Percentiles rank a stretch among this genome's conserved stretches.
Conservation (phyloP, 768 basidiomycete species). For the Termitomyces sp. region DNA sequence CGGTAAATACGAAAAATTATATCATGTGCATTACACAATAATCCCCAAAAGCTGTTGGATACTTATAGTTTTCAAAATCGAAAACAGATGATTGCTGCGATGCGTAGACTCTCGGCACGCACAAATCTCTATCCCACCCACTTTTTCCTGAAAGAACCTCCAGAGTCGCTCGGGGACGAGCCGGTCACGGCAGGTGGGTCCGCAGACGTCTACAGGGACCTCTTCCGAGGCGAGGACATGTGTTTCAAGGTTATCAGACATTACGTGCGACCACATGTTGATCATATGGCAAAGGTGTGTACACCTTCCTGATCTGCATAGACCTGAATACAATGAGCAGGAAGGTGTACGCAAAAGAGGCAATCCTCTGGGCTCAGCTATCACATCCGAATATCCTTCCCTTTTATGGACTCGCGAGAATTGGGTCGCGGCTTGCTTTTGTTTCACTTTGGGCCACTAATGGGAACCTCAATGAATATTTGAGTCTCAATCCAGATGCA, state of each 20-base stretch:
- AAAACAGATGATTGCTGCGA: background rate
- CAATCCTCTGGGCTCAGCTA: background rate
- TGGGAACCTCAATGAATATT: background rate
- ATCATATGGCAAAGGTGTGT: constrained; percentile 1
- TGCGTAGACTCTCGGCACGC: background rate
- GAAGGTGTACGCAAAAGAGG: background rate
- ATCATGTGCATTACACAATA: background rate
- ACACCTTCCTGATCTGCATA: too few relatives aligned
- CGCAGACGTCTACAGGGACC: background rate
- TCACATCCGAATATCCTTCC: background rate
- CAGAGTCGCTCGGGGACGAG: background rate
- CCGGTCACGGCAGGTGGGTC: background rate
- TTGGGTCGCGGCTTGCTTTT: background rate
- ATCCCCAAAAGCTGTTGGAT: background rate
- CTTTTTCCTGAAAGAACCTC: background rate
- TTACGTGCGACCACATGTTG: background rate
- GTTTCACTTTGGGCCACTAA: background rate
- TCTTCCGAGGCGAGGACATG: background rate
- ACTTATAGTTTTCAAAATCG: background rate
- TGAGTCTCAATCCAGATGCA: background rate
- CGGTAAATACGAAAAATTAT: background rate
- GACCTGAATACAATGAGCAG: background rate
- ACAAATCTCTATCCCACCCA: background rate
- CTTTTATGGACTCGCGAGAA: background rate
- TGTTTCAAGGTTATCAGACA: background rate